phyloP scores from a whole-genome alignment of 257 asterid genomes.

The Solanum medicagineum region DNA sequence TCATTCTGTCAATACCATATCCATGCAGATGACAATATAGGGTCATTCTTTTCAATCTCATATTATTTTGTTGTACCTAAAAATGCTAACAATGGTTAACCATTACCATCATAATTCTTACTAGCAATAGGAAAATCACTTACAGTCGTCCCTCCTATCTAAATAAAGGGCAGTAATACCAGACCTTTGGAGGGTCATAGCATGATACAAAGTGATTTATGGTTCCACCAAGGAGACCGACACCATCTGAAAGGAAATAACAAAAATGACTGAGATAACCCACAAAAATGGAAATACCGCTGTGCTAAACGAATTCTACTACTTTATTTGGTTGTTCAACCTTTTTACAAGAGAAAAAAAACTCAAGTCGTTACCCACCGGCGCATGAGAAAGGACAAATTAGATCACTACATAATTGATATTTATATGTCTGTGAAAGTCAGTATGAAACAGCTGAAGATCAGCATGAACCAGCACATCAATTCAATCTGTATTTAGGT shows the following conservation, averaged over 20 bases:
- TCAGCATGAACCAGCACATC: neutral
- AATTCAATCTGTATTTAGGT: neutral
- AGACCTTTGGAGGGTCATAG: slow-evolving; percentile 84
- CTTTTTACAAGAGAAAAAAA: neutral
- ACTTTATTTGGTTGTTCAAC: neutral
- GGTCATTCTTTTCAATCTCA: neutral
- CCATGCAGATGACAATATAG: neutral
- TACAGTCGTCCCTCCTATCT: neutral
- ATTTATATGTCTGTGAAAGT: neutral
- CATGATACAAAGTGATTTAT: slow-evolving; percentile 72
- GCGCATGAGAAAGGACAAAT: neutral
- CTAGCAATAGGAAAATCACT: neutral
- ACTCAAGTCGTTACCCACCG: neutral
- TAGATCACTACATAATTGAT: neutral
- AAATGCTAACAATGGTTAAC: neutral
- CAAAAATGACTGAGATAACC: neutral
- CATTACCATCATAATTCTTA: neutral
- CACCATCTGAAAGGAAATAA: slow-evolving; percentile 61
- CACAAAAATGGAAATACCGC: neutral
- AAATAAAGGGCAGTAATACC: slow-evolving; percentile 4
- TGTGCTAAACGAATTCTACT: neutral
- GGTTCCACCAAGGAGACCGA: slow-evolving; percentile 95
- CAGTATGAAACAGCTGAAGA: neutral
- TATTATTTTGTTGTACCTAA: neutral
- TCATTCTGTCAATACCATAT: neutral